These are phyloP conservation scores for Saccharomycopsis babjevae DNA, from an alignment of 805 yeast genomes.

Conservation along the genomic window DNA sequence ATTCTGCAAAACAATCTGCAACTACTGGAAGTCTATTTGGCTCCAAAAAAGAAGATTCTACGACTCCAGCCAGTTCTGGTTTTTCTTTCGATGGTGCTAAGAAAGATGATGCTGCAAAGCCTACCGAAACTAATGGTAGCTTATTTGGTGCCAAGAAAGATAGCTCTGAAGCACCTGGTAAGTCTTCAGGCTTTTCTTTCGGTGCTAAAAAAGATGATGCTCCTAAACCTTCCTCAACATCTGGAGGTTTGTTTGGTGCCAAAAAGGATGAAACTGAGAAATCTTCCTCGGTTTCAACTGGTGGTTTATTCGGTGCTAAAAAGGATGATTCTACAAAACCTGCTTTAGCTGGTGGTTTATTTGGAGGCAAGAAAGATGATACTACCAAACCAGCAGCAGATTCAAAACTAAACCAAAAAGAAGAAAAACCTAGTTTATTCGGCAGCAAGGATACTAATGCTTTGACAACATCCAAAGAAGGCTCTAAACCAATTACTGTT, in stretches of 20 bases:
- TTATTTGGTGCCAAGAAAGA: conserved; percentile 24
- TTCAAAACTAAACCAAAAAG: background rate
- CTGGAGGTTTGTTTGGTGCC: conserved; percentile 5
- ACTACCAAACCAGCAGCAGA: conserved; percentile 12
- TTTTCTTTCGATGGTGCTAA: conserved; percentile 19
- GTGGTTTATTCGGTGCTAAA: background rate
- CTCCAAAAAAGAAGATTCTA: conserved; percentile 12
- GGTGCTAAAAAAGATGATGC: conserved; percentile 19
- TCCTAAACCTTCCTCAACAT: conserved; percentile 18
- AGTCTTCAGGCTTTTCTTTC: conserved; percentile 19
- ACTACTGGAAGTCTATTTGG: conserved; percentile 19
- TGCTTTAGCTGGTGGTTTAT: conserved; percentile 20
- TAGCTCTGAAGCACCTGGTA: conserved; percentile 17
- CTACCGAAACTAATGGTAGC: conserved; percentile 7
- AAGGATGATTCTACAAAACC: conserved; percentile 11
- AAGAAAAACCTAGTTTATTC: conserved; percentile 8
- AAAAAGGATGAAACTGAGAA: conserved; percentile 14
- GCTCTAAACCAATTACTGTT: conserved; percentile 40
- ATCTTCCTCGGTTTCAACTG: background rate
- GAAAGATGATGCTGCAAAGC: conserved; percentile 19
- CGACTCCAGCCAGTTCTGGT: conserved; percentile 17
- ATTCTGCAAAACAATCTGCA: conserved; percentile 6
- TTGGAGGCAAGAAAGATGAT: conserved; percentile 21
- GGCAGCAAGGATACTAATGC: background rate
- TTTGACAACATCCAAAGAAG: conserved; percentile 18